Evolutionary conservation across 228 moss, liverwort and hornwort genomes (phyloP).

Genomic region (Sphagnum fallax): DNA sequence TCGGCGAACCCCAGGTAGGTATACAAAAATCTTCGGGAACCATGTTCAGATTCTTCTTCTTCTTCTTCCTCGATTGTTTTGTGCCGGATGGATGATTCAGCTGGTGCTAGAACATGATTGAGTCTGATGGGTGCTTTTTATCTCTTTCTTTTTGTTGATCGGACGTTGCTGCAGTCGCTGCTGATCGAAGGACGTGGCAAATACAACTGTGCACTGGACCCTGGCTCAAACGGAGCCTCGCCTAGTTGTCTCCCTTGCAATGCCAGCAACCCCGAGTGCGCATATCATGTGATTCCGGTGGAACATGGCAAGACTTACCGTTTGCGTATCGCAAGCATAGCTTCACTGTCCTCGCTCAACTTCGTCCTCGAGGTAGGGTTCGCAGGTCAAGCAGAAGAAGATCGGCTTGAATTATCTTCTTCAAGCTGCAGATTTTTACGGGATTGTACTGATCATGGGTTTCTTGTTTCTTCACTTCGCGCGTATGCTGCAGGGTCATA

Average conservation of each 20-base stretch:
- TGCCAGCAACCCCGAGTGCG: slow-evolving; percentile 12
- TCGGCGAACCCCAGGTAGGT: slow-evolving; percentile 56
- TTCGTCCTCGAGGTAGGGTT: slow-evolving; percentile 72
- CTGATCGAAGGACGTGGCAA: slow-evolving; percentile 49
- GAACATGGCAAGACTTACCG: slow-evolving; percentile 57
- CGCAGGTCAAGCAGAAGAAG: too few species aligned
- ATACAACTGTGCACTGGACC: slow-evolving; percentile 32
- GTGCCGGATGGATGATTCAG: too few species aligned
- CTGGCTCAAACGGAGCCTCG: background rate
- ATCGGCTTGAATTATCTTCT: too few species aligned
- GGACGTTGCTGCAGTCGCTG: slow-evolving; percentile 32
- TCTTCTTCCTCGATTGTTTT: too few species aligned
- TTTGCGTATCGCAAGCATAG: slow-evolving; percentile 61
- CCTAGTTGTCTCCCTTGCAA: slow-evolving; percentile 40
- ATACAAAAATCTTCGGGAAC: too few species aligned
- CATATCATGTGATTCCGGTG: slow-evolving; percentile 42
- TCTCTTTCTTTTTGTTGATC: too few species aligned
- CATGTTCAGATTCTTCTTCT: too few species aligned
- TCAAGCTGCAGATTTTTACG: too few species aligned
- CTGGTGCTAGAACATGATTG: too few species aligned
- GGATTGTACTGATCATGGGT: too few species aligned
- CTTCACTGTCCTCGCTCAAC: slow-evolving; percentile 62
- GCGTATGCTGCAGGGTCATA: slow-evolving; percentile 26
- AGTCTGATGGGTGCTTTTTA: too few species aligned
- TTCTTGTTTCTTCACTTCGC: too few species aligned